Base-by-base conservation (phyloP, 768 basidiomycete genomes). In the Galerina marginata region DNA sequence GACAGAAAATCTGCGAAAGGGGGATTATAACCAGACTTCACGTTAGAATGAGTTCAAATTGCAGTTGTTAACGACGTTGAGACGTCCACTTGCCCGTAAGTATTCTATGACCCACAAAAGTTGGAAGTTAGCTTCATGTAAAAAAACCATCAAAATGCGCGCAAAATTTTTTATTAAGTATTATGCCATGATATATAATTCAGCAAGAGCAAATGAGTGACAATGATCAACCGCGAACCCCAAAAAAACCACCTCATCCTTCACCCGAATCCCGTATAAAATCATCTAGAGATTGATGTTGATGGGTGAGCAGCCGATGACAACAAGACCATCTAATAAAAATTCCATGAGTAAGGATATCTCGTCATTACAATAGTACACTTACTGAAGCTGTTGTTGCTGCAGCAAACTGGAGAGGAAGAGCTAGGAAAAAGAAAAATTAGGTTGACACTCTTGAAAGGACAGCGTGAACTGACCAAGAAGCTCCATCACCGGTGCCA, bases 271-370 rank as follows among this genome's bases (percentile, higher is more conserved):
- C 3, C 9, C 43, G 2, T 25, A 12, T 16, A 45, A 14, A 1
- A n/a, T 11, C 25, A 37, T 42, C 62, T 65, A 75, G 47, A 66
- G 53, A 59, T 65, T 67, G 64, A 71, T 12, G 54, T 71, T 73
- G 64, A 71, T 65, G 38, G 74, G 71, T 15, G 66, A 61, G 69
- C 72, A 74, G 16, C 72, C 72, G 48, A 73, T 20, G 37, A 59
- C 68, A 44, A 74, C 49, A 23, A 70, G 40, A 12, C 71, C 72
- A 26, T 69, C 71, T 71, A 54, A 4, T 43, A 51, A 38, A 25
- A 6, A 16, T 12, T 52, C 25, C 43, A 46, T 38, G 1, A 56
- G 43, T 23, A 20, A 44, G 20, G 0, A 15, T 2, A 23, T 15
- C 3, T 25, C 5, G 29, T 7, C 1, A 11, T 9, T 7, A 29